Evolutionary conservation across 2,329 filamentous ascomycete species (phyloP).

Genomic region (Fusarium falciforme): DNA sequence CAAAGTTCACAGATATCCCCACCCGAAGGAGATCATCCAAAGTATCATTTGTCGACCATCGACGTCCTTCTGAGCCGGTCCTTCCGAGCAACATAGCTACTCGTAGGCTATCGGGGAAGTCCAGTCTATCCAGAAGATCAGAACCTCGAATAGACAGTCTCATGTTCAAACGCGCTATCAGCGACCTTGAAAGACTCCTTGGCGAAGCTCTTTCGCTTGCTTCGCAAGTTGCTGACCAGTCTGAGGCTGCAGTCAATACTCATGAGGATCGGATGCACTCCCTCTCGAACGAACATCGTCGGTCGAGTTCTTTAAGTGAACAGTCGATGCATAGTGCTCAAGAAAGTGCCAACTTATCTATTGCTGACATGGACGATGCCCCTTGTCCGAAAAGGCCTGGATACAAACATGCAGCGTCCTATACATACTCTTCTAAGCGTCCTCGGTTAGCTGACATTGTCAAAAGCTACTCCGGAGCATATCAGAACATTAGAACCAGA

Average conservation of each 20-base stretch:
- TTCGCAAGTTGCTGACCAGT: slow-evolving; percentile 51
- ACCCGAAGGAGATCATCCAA: slow-evolving; percentile 17
- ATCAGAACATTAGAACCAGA: slow-evolving; percentile 12
- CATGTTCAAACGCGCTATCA: slow-evolving; percentile 52
- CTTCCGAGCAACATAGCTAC: slow-evolving; percentile 27
- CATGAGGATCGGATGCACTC: slow-evolving; percentile 26
- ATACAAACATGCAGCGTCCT: slow-evolving; percentile 44
- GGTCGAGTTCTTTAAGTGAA: background rate
- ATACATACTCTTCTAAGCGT: slow-evolving; percentile 31
- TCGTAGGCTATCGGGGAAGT: slow-evolving; percentile 28
- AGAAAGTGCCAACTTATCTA: slow-evolving; percentile 15
- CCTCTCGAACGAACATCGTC: slow-evolving; percentile 13
- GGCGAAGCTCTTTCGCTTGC: slow-evolving; percentile 59
- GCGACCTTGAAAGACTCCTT: slow-evolving; percentile 59
- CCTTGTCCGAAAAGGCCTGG: slow-evolving; percentile 14
- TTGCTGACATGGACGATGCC: slow-evolving; percentile 7
- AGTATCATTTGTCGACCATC: slow-evolving; percentile 19
- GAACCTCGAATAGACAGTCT: slow-evolving; percentile 41
- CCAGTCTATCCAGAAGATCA: slow-evolving; percentile 33
- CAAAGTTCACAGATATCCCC: slow-evolving; percentile 46
- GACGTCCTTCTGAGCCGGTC: slow-evolving; percentile 39
- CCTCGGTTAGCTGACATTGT: slow-evolving; percentile 43
- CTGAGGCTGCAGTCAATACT: slow-evolving; percentile 34
- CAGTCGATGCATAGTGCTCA: slow-evolving; percentile 12
- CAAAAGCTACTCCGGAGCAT: slow-evolving; percentile 42